Conservation (phyloP, 495 filamentous ascomycete genomes). For the Schizothecium vesticola region DNA sequence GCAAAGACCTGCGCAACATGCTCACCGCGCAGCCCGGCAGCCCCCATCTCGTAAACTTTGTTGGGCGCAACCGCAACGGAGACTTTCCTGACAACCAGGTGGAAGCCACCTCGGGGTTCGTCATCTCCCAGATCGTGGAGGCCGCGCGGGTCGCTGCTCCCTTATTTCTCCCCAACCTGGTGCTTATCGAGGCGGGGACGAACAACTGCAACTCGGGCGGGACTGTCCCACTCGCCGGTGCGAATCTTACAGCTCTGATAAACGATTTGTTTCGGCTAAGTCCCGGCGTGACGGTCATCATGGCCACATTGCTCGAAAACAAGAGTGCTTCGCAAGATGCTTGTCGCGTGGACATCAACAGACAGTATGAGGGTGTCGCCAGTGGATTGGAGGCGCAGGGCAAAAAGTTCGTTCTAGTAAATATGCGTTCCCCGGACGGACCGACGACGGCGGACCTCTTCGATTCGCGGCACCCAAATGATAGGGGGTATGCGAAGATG, state of each 20-base stretch:
- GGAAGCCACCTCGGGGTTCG: constrained; percentile 35
- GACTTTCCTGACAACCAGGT: constrained; percentile 36
- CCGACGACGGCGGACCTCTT: constrained; percentile 19
- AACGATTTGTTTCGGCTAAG: constrained; percentile 34
- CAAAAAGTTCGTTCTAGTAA: constrained; percentile 24
- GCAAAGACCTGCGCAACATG: constrained; percentile 37
- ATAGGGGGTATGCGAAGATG: constrained; percentile 44
- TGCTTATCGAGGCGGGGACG: constrained; percentile 37
- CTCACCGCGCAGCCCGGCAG: constrained; percentile 31
- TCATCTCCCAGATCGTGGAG: constrained; percentile 31
- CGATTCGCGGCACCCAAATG: constrained; percentile 38
- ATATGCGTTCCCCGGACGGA: constrained; percentile 25
- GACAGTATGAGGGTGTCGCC: constrained; percentile 28
- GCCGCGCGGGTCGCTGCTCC: constrained; percentile 28
- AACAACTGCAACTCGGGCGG: constrained; percentile 32
- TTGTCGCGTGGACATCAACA: constrained; percentile 31
- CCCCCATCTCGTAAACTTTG: constrained; percentile 36
- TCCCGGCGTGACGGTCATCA: constrained; percentile 39
- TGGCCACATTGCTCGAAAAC: constrained; percentile 42
- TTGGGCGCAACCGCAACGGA: constrained; percentile 32
- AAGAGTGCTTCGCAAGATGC: constrained; percentile 33
- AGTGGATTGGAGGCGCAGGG: constrained; percentile 20
- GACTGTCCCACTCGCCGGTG: constrained; percentile 25
- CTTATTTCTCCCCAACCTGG: constrained; percentile 33
- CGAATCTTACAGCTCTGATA: constrained; percentile 31